These are phyloP conservation scores for Clonostachys rhizophaga DNA, from an alignment of 2,329 filamentous ascomycete genomes.

Conservation along the genomic window DNA sequence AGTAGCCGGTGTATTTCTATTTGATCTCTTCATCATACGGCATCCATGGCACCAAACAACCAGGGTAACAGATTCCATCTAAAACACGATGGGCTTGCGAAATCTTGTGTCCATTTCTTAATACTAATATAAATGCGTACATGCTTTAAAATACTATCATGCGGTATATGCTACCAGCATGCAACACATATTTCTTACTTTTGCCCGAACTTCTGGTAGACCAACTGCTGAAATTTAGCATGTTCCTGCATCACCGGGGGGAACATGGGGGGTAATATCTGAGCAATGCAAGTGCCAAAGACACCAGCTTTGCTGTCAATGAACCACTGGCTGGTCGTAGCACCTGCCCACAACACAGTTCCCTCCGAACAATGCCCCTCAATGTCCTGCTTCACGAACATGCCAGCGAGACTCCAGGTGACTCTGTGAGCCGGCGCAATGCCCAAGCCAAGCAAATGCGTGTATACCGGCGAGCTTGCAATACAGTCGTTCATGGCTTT, in stretches of 20 bases:
- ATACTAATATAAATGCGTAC: no score
- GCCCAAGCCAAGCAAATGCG: background rate
- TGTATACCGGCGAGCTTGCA: background rate
- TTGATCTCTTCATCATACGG: no score
- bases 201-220: no score
- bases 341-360: background rate
- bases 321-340: background rate
- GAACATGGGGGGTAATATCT: background rate
- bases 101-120: no score
- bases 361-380: background rate
- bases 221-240: background rate
- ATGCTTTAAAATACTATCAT: no score
- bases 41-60: no score
- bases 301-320: background rate
- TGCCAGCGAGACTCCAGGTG: background rate
- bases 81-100: no score
- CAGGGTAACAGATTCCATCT: no score
- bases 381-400: background rate
- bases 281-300: background rate
- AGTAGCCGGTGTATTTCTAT: no score
- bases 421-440: background rate
- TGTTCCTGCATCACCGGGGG: background rate
- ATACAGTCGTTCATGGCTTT: conserved; percentile 1
- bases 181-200: no score
- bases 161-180: no score